Conservation (phyloP, 805 yeast species). For the Kodamaea restingae region DNA sequence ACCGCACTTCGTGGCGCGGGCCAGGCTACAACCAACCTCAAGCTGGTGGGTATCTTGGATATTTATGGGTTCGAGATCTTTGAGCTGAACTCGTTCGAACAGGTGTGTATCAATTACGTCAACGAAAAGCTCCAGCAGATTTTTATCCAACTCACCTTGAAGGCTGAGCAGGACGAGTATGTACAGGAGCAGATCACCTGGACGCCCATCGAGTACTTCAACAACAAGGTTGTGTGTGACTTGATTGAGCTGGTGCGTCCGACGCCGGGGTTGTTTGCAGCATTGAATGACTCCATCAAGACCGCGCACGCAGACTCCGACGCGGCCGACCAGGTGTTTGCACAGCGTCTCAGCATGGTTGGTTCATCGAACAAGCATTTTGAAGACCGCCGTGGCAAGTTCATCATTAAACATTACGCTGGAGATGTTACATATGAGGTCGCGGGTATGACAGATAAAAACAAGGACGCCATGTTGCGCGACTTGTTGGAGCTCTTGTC, state of each 20-base stretch:
- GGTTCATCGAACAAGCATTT: slow-evolving; percentile 76
- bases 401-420: slow-evolving; percentile 92
- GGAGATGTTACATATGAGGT: slow-evolving; percentile 96
- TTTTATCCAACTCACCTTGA: slow-evolving; percentile 90
- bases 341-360: slow-evolving; percentile 84
- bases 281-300: slow-evolving; percentile 93
- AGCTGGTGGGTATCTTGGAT: slow-evolving; percentile 90
- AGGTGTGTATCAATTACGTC: slow-evolving; percentile 91
- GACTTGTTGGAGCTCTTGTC: slow-evolving; percentile 78
- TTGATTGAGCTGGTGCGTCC: slow-evolving; percentile 91
- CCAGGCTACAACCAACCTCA: slow-evolving; percentile 39
- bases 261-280: slow-evolving; percentile 89
- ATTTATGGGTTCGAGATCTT: slow-evolving; percentile 96
- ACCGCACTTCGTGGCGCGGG: slow-evolving; percentile 53
- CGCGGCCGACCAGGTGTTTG: slow-evolving; percentile 96
- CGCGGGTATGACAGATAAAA: slow-evolving; percentile 89
- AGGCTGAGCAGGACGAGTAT: slow-evolving; percentile 97
- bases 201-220: slow-evolving; percentile 96
- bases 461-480: slow-evolving; percentile 88
- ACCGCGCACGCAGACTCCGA: slow-evolving; percentile 97
- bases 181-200: slow-evolving; percentile 92
- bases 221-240: slow-evolving; percentile 94
- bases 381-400: slow-evolving; percentile 82
- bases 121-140: slow-evolving; percentile 95
- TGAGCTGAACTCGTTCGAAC: slow-evolving; percentile 93